These are phyloP conservation scores for Corymbia citriodora DNA, from an alignment of 441 rosid species.

Conservation along the genomic window DNA sequence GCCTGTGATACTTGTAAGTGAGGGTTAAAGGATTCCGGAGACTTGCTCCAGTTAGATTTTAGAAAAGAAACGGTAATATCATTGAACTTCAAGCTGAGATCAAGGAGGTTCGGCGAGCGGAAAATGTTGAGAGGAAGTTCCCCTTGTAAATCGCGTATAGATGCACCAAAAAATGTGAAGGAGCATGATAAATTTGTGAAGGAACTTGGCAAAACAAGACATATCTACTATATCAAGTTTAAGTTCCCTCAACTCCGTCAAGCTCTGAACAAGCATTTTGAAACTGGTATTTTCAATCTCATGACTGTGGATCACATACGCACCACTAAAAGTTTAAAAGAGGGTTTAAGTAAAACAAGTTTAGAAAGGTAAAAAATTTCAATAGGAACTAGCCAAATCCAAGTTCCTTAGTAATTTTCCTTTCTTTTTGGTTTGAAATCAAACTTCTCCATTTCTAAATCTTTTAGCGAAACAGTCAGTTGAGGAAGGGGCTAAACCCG, in stretches of 20 bases:
- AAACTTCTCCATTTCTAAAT: not conserved
- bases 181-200: fast-evolving
- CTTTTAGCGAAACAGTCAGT: not conserved
- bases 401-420: not conserved
- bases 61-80: not conserved
- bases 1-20: not conserved
- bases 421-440: not conserved
- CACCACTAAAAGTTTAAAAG: not conserved
- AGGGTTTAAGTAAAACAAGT: not conserved
- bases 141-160: not conserved
- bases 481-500: not conserved
- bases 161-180: fast-evolving
- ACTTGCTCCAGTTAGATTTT: not conserved
- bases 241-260: not conserved
- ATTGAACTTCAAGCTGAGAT: not conserved
- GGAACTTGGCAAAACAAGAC: not conserved
- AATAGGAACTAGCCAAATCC: not conserved
- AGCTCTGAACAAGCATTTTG: not conserved
- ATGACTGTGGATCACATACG: not conserved
- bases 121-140: not conserved
- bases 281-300: not conserved
- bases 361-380: not conserved
- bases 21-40: not conserved
- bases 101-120: not conserved
- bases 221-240: not conserved